phyloP scores from a whole-genome alignment of 345 rosid genomes.

The Arabidopsis thaliana region DNA sequence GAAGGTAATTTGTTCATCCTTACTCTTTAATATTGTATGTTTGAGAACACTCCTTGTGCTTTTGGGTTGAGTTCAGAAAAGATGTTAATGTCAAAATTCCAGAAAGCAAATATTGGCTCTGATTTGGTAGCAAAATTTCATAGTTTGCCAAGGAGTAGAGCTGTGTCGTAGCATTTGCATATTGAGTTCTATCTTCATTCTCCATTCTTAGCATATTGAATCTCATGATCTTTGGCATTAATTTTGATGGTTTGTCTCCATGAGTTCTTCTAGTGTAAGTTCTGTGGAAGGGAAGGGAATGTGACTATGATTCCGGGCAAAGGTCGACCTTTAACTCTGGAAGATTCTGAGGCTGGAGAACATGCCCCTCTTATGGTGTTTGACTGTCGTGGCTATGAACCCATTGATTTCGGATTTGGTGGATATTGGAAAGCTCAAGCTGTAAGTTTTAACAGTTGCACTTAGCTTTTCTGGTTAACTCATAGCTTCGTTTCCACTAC shows the following conservation, averaged over 20 bases:
- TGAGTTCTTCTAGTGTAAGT: constrained; percentile 67
- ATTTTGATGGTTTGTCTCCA: constrained; percentile 15
- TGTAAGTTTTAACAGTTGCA: constrained; percentile 54
- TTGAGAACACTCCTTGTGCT: background rate
- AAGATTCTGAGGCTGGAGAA: constrained; percentile 62
- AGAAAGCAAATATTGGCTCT: background rate
- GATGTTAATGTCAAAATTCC: background rate
- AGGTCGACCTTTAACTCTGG: constrained; percentile 67
- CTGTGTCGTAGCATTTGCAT: background rate
- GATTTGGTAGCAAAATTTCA: background rate
- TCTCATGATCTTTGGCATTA: background rate
- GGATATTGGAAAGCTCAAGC: constrained; percentile 80
- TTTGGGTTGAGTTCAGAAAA: background rate
- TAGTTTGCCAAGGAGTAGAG: background rate
- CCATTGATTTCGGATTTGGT: constrained; percentile 65
- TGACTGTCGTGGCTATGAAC: constrained; percentile 88
- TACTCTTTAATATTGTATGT: background rate
- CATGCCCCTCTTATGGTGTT: constrained; percentile 80
- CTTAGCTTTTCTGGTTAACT: constrained; percentile 28
- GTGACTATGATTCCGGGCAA: constrained; percentile 73
- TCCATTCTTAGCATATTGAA: background rate
- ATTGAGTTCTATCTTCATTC: too few species aligned
- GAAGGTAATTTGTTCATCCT: constrained; percentile 55
- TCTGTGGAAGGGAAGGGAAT: constrained; percentile 83
- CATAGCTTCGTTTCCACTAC: constrained; percentile 1